These are phyloP conservation scores for Xylaria hypoxylon DNA, from an alignment of 2,329 filamentous ascomycete species.

Conservation along the genomic window DNA sequence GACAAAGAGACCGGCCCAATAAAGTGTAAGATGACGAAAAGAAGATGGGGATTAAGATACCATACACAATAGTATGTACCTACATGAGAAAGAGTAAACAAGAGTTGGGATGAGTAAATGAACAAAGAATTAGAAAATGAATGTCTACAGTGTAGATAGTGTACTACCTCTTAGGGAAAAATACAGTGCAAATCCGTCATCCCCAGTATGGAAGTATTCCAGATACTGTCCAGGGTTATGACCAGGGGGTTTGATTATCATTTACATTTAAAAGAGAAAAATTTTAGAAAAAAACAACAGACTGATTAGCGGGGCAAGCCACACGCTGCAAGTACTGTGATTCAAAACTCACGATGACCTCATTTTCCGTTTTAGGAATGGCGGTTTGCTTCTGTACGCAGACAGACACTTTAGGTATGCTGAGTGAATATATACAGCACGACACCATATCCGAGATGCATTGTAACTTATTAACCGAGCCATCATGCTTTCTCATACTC, in stretches of 20 bases:
- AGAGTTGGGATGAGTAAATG: slow-evolving; percentile 2
- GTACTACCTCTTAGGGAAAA: not conserved
- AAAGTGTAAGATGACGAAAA: not conserved
- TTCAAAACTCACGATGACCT: slow-evolving; percentile 29
- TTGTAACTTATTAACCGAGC: not conserved
- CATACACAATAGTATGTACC: too few relatives aligned
- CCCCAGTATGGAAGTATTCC: not conserved
- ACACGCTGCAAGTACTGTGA: slow-evolving; percentile 19
- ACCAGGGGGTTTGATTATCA: slow-evolving; percentile 6
- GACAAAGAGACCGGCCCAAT: slow-evolving; percentile 1
- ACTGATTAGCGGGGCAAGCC: slow-evolving; percentile 25
- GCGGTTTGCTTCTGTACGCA: not conserved
- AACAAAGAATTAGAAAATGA: too few relatives aligned
- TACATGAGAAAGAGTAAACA: too few relatives aligned
- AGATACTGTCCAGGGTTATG: slow-evolving; percentile 15
- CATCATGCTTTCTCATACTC: not conserved
- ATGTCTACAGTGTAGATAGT: too few relatives aligned
- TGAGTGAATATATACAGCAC: not conserved
- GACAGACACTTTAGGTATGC: too few relatives aligned
- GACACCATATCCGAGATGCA: not conserved
- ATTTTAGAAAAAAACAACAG: too few relatives aligned
- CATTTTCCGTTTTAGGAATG: slow-evolving; percentile 27
- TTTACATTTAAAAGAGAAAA: slow-evolving; percentile 2
- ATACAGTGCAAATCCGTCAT: slow-evolving; percentile 10
- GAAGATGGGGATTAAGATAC: not conserved